These are phyloP conservation scores for Solanum chacoense DNA, from an alignment of 305 asterid genomes.

Conservation along the genomic window DNA sequence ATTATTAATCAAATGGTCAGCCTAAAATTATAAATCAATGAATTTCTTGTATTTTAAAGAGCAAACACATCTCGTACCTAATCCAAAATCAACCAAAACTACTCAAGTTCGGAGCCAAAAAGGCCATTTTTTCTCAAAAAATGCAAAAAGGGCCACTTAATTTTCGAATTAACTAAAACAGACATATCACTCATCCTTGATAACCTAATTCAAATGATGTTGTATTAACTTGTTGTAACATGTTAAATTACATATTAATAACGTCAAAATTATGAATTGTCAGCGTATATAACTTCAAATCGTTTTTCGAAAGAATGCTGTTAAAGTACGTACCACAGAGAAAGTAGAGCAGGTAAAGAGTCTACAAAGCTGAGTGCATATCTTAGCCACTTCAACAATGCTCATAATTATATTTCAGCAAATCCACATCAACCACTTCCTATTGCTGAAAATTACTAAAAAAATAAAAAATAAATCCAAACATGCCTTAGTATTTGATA, in stretches of 20 bases:
- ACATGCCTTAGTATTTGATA: background rate
- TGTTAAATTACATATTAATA: background rate
- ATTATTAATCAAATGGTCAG: background rate
- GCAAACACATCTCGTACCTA: background rate
- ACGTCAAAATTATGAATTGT: background rate
- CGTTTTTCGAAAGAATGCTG: background rate
- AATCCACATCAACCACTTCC: background rate
- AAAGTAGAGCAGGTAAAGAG: constrained; percentile 2
- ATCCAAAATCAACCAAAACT: background rate
- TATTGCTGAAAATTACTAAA: background rate
- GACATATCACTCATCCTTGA: background rate
- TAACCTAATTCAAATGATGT: background rate
- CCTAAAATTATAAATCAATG: background rate
- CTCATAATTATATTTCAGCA: background rate
- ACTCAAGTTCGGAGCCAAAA: background rate
- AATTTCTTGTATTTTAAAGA: background rate
- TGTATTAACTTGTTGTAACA: background rate
- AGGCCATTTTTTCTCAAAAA: no score
- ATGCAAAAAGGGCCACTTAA: background rate
- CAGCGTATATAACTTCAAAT: background rate
- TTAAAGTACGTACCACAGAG: background rate
- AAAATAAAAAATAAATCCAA: background rate
- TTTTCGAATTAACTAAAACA: background rate
- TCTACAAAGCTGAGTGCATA: background rate
- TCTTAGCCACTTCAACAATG: background rate